Percentiles rank a stretch among this genome's conserved stretches.
phyloP scores from a whole-genome alignment of 306 rosid species.

The Oxytropis ochrocephala region DNA sequence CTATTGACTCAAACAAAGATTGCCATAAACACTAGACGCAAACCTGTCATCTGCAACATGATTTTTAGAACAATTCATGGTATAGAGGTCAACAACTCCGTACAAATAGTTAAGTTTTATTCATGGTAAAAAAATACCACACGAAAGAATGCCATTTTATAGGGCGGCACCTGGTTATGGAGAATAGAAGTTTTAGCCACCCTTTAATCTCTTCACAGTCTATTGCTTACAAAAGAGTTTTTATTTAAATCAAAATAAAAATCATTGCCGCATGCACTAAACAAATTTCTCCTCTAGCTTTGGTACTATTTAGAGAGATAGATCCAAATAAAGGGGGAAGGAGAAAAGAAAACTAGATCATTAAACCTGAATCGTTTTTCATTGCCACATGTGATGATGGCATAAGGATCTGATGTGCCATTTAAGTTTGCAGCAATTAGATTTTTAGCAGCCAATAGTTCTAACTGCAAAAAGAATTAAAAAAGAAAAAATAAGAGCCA shows the following conservation, averaged over 20 bases:
- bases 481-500: slow-evolving; percentile 3
- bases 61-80: neutral
- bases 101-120: neutral
- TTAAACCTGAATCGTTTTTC: slow-evolving; percentile 91
- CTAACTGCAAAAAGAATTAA: slow-evolving; percentile 56
- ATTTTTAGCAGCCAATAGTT: slow-evolving; percentile 94
- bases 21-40: neutral
- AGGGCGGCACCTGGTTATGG: neutral
- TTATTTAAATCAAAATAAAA: neutral
- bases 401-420: slow-evolving; percentile 98
- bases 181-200: neutral
- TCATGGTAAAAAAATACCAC: neutral
- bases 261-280: neutral
- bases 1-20: neutral
- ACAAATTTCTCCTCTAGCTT: neutral
- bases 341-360: neutral
- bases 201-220: neutral
- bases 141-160: neutral
- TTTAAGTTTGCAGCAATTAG: slow-evolving; percentile 88
- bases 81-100: neutral
- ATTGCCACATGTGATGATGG: slow-evolving; percentile 77
- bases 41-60: neutral
- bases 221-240: neutral
- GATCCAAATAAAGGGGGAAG: neutral
- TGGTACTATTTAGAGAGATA: neutral